Evolutionary conservation across 441 rosid species (phyloP).

Genomic region (Gossypium laxum): DNA sequence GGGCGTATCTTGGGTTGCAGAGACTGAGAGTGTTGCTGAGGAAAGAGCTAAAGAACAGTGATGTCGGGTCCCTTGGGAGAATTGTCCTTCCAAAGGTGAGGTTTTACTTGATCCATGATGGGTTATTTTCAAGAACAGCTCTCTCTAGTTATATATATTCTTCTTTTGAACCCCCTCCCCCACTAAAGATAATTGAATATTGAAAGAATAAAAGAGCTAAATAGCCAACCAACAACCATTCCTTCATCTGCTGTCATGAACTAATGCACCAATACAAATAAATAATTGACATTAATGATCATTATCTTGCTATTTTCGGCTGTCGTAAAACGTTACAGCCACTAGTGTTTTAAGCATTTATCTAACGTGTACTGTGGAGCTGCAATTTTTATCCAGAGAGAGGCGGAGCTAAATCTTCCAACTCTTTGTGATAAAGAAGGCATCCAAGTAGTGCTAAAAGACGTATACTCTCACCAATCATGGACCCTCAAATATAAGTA

Average conservation of each 20-base stretch:
- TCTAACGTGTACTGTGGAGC: background rate
- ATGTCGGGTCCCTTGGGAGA: conserved; percentile 58
- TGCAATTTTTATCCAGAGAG: conserved; percentile 37
- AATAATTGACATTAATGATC: too few relatives aligned
- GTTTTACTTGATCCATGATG: conserved; percentile 9
- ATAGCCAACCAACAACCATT: conserved; percentile 17
- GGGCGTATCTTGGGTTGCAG: conserved; percentile 26
- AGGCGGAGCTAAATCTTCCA: conserved; percentile 65
- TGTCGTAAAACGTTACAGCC: too few relatives aligned
- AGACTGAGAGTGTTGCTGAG: conserved; percentile 39
- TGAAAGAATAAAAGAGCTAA: conserved; percentile 17
- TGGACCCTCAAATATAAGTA: conserved; percentile 67
- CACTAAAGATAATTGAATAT: background rate
- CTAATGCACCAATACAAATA: conserved; percentile 3
- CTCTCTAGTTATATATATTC: background rate
- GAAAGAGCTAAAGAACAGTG: conserved; percentile 53
- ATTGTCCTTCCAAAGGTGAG: conserved; percentile 66
- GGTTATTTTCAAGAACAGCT: background rate
- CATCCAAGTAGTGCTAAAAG: conserved; percentile 36
- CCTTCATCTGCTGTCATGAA: conserved; percentile 21
- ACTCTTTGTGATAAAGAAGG: conserved; percentile 48
- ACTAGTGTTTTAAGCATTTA: background rate
- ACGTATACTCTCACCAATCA: conserved; percentile 28
- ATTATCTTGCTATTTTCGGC: background rate
- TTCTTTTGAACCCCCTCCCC: background rate